Conservation (phyloP, 192 early-diverging fungal genomes). For the Linnemannia elongata region DNA sequence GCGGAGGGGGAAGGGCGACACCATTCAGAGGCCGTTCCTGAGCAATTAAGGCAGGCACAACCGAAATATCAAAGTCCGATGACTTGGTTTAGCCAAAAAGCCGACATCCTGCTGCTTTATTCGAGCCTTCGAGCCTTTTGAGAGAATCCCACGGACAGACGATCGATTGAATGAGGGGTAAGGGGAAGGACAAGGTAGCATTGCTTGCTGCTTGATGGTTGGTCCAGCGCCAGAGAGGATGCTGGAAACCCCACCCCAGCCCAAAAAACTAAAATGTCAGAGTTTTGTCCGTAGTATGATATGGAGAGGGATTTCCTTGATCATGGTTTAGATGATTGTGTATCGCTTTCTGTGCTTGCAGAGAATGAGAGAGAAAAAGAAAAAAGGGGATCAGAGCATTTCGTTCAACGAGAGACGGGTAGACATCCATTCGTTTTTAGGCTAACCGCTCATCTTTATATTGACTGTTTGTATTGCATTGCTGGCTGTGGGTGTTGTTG, state of each 20-base stretch:
- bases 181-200: background rate
- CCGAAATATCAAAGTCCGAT: constrained; percentile 3
- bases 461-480: too few relatives aligned
- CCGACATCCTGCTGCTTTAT: too few relatives aligned
- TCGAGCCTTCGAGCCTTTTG: background rate
- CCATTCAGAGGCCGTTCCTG: constrained; percentile 8
- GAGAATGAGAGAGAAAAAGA: background rate
- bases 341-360: background rate
- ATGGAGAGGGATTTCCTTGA: background rate
- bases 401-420: background rate
- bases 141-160: background rate
- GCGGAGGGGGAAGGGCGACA: background rate
- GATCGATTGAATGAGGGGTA: background rate
- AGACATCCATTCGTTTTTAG: too few relatives aligned
- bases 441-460: background rate
- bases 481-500: background rate
- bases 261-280: background rate
- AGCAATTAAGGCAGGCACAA: background rate
- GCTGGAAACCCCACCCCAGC: background rate
- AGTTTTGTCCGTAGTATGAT: background rate
- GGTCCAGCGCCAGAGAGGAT: background rate
- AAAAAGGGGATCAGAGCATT: background rate
- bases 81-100: too few relatives aligned
- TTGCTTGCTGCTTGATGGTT: background rate
- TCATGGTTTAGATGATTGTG: constrained; percentile 6